Evolutionary conservation across 2,329 filamentous ascomycete species (phyloP), one percentile per base, ranked within the genome.

Genomic region (Exophiala mesophila): DNA sequence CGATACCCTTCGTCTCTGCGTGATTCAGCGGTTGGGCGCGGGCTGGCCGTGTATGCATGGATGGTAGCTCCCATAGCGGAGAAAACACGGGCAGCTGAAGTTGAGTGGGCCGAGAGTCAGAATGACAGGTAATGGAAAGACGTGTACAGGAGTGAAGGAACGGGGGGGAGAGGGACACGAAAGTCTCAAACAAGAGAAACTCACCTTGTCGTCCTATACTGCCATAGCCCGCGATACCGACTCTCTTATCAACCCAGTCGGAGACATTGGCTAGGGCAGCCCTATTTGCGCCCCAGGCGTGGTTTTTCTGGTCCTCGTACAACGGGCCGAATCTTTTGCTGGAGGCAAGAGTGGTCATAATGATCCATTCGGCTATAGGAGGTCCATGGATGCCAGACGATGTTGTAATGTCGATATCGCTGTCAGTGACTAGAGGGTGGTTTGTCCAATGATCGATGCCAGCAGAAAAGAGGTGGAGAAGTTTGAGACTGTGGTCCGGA

Each of bases 1-100:
- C 82, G 76, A 64, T 82, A 90, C 4, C 78, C 76, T 10, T 65
- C 59, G 61, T 90, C 84, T 19, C 63, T 68, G 32, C 74, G 75
- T 1, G 79, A 82, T 41, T 80, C 80, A 0, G 79, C 74, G 0
- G 83, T 87, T 6, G 68, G 60, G n/a, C 82, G 80, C 1, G 82
- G 76, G 18, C 77, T 77, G 0, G 84, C 79, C 0, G 85, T 90
- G 66, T 84, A 88, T 1, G 85, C 85, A 57, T 88, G 71, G 0
- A 90, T 76, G 19, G 78, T 71, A 74, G 86, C 82, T 13, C 85
- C 85, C 55, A 87, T 62, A 2, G 82, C 80, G 10, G 70, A 70
- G 8, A 76, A 76, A 3, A 86, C 71, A 18, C 69, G 68, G 23
- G 69, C 76, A 29, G 75, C 73, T 74, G 49, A 44, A 8, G 21